phyloP scores from a whole-genome alignment of 1,284 basidiomycete species.

The Takashimella tepidaria region DNA sequence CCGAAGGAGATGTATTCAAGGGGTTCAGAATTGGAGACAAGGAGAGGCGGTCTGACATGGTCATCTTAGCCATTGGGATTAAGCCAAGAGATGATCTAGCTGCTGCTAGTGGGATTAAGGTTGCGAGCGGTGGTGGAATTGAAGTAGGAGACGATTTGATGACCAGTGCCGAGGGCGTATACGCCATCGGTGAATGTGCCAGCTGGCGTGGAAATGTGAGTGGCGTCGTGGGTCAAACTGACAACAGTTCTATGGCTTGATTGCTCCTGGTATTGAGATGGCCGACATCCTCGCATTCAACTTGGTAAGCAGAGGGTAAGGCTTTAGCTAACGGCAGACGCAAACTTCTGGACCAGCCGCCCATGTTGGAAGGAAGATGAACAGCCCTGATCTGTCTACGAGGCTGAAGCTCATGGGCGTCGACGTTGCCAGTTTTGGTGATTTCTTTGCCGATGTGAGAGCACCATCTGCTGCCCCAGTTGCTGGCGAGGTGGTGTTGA shows the following conservation, averaged over 20 bases:
- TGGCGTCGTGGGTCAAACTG: conserved; percentile 7
- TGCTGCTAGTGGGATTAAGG: conserved; percentile 52
- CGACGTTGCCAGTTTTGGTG: conserved; percentile 57
- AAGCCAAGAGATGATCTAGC: conserved; percentile 66
- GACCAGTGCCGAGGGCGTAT: conserved; percentile 59
- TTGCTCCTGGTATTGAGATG: conserved; percentile 57
- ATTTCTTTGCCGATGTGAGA: conserved; percentile 61
- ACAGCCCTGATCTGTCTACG: conserved; percentile 59
- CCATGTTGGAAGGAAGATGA: conserved; percentile 57
- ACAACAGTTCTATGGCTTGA: conserved; percentile 34
- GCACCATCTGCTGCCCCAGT: neutral
- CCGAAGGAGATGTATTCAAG: conserved; percentile 47
- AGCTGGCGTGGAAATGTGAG: conserved; percentile 58
- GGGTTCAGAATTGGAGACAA: conserved; percentile 56
- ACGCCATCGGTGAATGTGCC: conserved; percentile 72
- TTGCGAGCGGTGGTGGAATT: conserved; percentile 56
- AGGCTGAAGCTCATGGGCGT: conserved; percentile 69
- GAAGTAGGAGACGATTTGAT: conserved; percentile 57
- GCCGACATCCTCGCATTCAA: conserved; percentile 71
- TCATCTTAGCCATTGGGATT: conserved; percentile 65
- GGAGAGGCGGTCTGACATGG: conserved; percentile 51
- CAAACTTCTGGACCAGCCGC: conserved; percentile 47
- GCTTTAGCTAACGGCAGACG: conserved; percentile 50
- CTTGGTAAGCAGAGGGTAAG: conserved; percentile 44
- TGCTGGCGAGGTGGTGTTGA: conserved; percentile 16